phyloP scores from a whole-genome alignment of 345 rosid species.

The Kernera saxatilis region DNA sequence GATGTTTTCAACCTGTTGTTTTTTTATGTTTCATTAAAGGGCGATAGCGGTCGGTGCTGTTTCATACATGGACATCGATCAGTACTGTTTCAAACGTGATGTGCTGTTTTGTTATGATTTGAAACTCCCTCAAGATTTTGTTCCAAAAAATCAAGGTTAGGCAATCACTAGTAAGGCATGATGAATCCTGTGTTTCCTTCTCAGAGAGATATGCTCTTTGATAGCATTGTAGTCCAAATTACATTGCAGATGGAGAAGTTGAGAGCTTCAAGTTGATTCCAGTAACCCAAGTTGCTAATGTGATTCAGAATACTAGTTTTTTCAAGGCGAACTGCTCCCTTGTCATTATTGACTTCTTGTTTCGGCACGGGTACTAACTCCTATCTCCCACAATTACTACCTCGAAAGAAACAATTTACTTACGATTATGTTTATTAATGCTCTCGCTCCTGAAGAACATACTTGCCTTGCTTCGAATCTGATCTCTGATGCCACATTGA shows the following conservation, averaged over 20 bases:
- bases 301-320: conserved; percentile 55
- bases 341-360: conserved; percentile 77
- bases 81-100: conserved; percentile 67
- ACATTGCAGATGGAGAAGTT: conserved; percentile 81
- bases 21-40: conserved; percentile 34
- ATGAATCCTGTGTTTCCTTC: background rate
- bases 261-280: conserved; percentile 81
- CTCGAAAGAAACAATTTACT: background rate
- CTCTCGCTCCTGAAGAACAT: background rate
- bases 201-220: background rate
- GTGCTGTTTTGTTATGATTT: conserved; percentile 86
- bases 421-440: background rate
- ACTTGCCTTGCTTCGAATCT: background rate
- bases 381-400: background rate
- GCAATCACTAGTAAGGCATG: background rate
- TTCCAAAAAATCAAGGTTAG: conserved; percentile 70
- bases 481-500: background rate
- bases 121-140: conserved; percentile 58
- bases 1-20: background rate
- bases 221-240: background rate
- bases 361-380: conserved; percentile 75
- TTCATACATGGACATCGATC: conserved; percentile 65
- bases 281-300: conserved; percentile 55
- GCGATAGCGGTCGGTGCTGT: conserved; percentile 85
- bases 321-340: conserved; percentile 84